Conservation (phyloP, 2,329 filamentous ascomycete genomes). For the Curvularia eragrostidis region DNA sequence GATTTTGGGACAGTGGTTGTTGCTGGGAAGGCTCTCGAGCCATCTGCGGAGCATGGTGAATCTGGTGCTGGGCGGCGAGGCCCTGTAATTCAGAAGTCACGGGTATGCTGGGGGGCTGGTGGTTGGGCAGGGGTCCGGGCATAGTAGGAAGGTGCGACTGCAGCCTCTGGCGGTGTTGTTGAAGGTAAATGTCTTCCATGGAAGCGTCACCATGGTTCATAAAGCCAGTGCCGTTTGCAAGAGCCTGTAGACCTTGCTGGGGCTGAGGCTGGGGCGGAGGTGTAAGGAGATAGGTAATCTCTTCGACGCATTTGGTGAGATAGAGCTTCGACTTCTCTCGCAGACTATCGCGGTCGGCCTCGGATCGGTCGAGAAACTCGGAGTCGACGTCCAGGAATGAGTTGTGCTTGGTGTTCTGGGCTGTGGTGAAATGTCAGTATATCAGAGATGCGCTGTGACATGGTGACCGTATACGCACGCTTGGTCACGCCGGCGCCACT, state of each 20-base stretch:
- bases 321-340: slow-evolving; percentile 69
- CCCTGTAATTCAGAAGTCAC: slow-evolving; percentile 51
- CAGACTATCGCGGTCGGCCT: slow-evolving; percentile 64
- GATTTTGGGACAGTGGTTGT: slow-evolving; percentile 49
- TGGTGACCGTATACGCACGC: slow-evolving; percentile 25
- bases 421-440: slow-evolving; percentile 43
- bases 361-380: slow-evolving; percentile 52
- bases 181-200: slow-evolving; percentile 66
- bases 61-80: slow-evolving; percentile 47
- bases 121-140: slow-evolving; percentile 61
- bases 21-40: slow-evolving; percentile 53
- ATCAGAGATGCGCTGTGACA: neutral
- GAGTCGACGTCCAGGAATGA: slow-evolving; percentile 60
- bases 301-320: slow-evolving; percentile 70
- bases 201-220: slow-evolving; percentile 60
- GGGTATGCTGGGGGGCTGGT: slow-evolving; percentile 63
- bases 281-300: slow-evolving; percentile 71
- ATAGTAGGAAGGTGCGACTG: slow-evolving; percentile 52
- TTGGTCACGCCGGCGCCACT: slow-evolving; percentile 33
- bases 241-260: slow-evolving; percentile 48
- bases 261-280: slow-evolving; percentile 68
- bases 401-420: slow-evolving; percentile 56
- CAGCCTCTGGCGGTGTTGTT: slow-evolving; percentile 63
- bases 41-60: slow-evolving; percentile 54
- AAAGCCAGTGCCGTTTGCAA: slow-evolving; percentile 51